Evolutionary conservation across 2,329 filamentous ascomycete species (phyloP).

Genomic region (Colletotrichum theobromicola): DNA sequence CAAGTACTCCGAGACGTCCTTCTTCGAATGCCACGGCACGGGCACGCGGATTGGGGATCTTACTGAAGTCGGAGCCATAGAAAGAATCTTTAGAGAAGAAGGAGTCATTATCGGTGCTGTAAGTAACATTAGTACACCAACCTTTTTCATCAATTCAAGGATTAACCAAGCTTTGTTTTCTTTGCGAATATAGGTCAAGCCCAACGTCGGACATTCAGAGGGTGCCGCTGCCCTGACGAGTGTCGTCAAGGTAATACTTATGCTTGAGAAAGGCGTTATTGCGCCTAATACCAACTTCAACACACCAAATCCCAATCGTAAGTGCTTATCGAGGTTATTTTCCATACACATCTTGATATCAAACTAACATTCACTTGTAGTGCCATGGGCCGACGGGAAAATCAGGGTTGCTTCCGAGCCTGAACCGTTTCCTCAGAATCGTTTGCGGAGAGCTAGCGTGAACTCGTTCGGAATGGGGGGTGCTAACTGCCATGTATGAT

Average conservation of each 20-base stretch:
- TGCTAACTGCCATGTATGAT: slow-evolving; percentile 3
- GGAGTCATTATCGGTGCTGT: slow-evolving; percentile 33
- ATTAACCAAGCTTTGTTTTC: background rate
- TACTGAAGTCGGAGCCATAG: slow-evolving; percentile 40
- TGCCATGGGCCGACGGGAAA: slow-evolving; percentile 16
- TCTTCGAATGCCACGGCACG: slow-evolving; percentile 49
- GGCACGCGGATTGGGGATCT: slow-evolving; percentile 49
- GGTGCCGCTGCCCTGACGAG: slow-evolving; percentile 33
- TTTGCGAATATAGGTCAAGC: slow-evolving; percentile 30
- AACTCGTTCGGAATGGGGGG: slow-evolving; percentile 42
- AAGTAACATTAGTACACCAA: background rate
- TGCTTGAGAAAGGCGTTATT: slow-evolving; percentile 13
- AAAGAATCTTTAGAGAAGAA: slow-evolving; percentile 29
- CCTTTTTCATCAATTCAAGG: background rate
- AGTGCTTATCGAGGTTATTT: background rate
- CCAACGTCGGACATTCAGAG: slow-evolving; percentile 43
- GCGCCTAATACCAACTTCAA: slow-evolving; percentile 18
- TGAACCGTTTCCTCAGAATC: slow-evolving; percentile 27
- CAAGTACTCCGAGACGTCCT: slow-evolving; percentile 26
- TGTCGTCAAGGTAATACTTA: slow-evolving; percentile 36
- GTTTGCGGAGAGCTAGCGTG: slow-evolving; percentile 32
- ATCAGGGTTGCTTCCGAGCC: slow-evolving; percentile 30
- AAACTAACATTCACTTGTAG: background rate
- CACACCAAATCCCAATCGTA: slow-evolving; percentile 8
- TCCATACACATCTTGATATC: background rate